Evolutionary conservation across 768 basidiomycete genomes (phyloP).

Genomic region (Boletus fagicola): DNA sequence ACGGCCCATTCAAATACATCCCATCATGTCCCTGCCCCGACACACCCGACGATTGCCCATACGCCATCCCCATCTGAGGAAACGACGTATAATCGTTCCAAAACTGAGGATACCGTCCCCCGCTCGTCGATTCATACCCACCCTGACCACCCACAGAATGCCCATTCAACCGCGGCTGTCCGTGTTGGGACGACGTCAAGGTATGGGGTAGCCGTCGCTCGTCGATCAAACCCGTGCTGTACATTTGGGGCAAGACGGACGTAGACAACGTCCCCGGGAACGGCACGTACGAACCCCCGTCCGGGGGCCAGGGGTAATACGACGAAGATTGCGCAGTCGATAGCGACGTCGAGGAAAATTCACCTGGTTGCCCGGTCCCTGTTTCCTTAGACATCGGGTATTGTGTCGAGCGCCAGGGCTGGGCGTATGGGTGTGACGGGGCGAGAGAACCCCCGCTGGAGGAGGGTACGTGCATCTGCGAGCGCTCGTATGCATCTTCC

Average conservation of each 20-base stretch:
- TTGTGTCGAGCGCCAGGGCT: slow-evolving; percentile 33
- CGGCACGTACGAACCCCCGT: slow-evolving; percentile 33
- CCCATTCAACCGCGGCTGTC: slow-evolving; percentile 14
- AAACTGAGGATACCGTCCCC: slow-evolving; percentile 47
- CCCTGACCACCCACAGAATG: slow-evolving; percentile 11
- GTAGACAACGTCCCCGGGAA: slow-evolving; percentile 57
- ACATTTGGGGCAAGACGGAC: slow-evolving; percentile 70
- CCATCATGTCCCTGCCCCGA: slow-evolving; percentile 19
- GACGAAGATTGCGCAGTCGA: slow-evolving; percentile 22
- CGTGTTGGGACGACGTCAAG: slow-evolving; percentile 19
- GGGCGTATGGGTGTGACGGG: slow-evolving; percentile 23
- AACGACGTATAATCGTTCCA: slow-evolving; percentile 58
- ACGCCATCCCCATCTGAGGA: slow-evolving; percentile 45
- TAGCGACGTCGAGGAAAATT: slow-evolving; percentile 7
- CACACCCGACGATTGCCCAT: slow-evolving; percentile 23
- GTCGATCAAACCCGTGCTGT: slow-evolving; percentile 69
- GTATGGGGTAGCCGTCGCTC: slow-evolving; percentile 36
- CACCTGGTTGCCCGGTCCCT: slow-evolving; percentile 8
- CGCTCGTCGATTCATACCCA: slow-evolving; percentile 22
- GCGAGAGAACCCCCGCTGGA: slow-evolving; percentile 2
- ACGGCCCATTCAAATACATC: too few species aligned
- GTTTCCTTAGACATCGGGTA: slow-evolving; percentile 9
- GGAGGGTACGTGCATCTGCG: slow-evolving; percentile 14
- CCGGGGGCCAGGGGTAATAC: slow-evolving; percentile 50
- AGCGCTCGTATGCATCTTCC: slow-evolving; percentile 28